Evolutionary conservation across 805 yeast genomes (phyloP).

Genomic region (Saccharomycopsis amapae): DNA sequence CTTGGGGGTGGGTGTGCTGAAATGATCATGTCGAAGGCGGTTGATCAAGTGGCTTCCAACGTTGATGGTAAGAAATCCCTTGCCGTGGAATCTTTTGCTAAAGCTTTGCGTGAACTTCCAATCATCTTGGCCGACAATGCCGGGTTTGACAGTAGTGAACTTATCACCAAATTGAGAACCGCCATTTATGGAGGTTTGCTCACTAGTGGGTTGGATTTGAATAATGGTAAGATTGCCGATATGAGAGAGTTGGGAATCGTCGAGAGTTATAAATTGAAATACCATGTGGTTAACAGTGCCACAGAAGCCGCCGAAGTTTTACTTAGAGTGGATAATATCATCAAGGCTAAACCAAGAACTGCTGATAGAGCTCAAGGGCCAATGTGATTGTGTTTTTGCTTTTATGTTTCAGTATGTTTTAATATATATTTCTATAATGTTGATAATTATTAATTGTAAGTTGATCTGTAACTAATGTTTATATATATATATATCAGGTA

Average conservation of each 20-base stretch:
- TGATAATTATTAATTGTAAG: neutral
- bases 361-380: conserved; percentile 58
- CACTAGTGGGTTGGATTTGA: conserved; percentile 85
- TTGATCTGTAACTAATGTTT: no score
- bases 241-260: conserved; percentile 92
- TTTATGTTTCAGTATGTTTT: neutral
- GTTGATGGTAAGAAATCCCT: conserved; percentile 88
- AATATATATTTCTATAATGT: neutral
- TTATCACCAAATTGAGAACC: conserved; percentile 84
- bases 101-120: conserved; percentile 91
- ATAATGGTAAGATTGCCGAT: conserved; percentile 79
- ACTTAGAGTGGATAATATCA: conserved; percentile 91
- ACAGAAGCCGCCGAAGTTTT: conserved; percentile 98
- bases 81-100: conserved; percentile 91
- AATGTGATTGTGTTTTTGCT: conserved; percentile 6
- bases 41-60: conserved; percentile 84
- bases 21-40: conserved; percentile 96
- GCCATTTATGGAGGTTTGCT: conserved; percentile 87
- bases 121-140: conserved; percentile 96
- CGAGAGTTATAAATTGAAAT: conserved; percentile 86
- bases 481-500: no score
- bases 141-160: conserved; percentile 88
- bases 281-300: conserved; percentile 90
- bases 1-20: conserved; percentile 94
- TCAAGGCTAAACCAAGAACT: conserved; percentile 95